A percentile compares a stretch with the other conserved stretches of the same genome.
phyloP scores from a whole-genome alignment of 805 yeast species.

The Sugiyamaella floridensis region DNA sequence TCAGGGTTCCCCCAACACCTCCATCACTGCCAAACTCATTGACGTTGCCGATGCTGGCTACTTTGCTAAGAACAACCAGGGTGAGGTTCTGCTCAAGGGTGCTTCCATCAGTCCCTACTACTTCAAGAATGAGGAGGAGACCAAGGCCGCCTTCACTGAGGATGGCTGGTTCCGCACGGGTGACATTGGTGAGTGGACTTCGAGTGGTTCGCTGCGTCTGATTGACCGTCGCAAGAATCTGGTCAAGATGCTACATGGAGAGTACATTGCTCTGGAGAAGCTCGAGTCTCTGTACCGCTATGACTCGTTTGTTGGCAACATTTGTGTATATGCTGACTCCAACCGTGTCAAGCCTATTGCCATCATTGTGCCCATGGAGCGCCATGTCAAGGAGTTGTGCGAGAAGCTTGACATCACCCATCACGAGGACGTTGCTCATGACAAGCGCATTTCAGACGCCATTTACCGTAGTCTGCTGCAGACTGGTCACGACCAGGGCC shows the following conservation, averaged over 20 bases:
- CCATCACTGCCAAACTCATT: constrained; percentile 79
- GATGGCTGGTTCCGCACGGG: constrained; percentile 97
- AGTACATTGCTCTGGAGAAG: constrained; percentile 94
- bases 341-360: constrained; percentile 86
- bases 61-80: constrained; percentile 82
- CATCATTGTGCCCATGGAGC: constrained; percentile 75
- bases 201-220: constrained; percentile 68
- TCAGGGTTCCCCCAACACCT: constrained; percentile 77
- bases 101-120: constrained; percentile 67
- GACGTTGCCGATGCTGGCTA: constrained; percentile 92
- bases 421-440: constrained; percentile 44
- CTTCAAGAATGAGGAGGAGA: constrained; percentile 77
- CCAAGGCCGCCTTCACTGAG: constrained; percentile 62
- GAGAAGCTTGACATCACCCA: constrained; percentile 48
- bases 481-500: constrained; percentile 76
- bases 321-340: constrained; percentile 91
- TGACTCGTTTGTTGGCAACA: constrained; percentile 63
- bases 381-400: constrained; percentile 53
- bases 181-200: constrained; percentile 91
- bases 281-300: constrained; percentile 88
- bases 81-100: constrained; percentile 83
- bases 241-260: constrained; percentile 94
- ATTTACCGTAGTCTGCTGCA: constrained; percentile 54
- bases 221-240: constrained; percentile 94
- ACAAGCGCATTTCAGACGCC: constrained; percentile 48